phyloP scores from a whole-genome alignment of 768 basidiomycete species.

The Terana coerulea region DNA sequence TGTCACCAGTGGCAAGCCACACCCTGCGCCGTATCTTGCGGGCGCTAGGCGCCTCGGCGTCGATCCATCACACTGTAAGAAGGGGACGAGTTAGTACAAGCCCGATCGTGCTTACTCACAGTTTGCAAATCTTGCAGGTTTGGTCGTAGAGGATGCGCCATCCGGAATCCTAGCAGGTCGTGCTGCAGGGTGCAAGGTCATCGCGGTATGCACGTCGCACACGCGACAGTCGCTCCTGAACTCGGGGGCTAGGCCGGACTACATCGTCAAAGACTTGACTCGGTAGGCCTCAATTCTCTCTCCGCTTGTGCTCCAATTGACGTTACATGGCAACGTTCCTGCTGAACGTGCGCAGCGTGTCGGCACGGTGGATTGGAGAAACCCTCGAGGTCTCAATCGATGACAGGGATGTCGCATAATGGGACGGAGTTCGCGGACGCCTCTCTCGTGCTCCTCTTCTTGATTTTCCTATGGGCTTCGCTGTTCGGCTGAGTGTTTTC shows the following conservation, averaged over 20 bases:
- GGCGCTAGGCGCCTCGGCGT: constrained; percentile 63
- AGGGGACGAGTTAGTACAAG: background rate
- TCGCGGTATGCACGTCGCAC: constrained; percentile 86
- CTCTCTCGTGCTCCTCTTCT: no score
- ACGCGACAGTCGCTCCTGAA: constrained; percentile 46
- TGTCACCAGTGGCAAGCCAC: constrained; percentile 75
- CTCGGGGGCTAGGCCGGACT: constrained; percentile 56
- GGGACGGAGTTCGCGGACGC: no score
- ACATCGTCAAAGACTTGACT: constrained; percentile 65
- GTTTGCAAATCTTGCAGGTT: no score
- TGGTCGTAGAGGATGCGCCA: constrained; percentile 90
- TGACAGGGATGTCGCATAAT: no score
- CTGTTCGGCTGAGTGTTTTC: no score
- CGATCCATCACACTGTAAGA: constrained; percentile 54
- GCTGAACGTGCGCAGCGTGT: constrained; percentile 34
- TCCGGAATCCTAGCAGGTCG: constrained; percentile 74
- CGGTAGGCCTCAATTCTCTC: constrained; percentile 38
- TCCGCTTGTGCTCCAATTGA: background rate
- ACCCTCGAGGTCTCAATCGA: constrained; percentile 46
- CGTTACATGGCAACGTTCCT: background rate
- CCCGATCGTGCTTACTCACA: background rate
- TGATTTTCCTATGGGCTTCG: no score
- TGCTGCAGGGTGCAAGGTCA: constrained; percentile 69
- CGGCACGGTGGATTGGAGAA: constrained; percentile 40
- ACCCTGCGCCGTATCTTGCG: constrained; percentile 81